A percentile compares a stretch with the other conserved stretches of the same genome.
Evolutionary conservation across 2,329 filamentous ascomycete species (phyloP).

Genomic region (Stachybotrys chlorohalonatus): DNA sequence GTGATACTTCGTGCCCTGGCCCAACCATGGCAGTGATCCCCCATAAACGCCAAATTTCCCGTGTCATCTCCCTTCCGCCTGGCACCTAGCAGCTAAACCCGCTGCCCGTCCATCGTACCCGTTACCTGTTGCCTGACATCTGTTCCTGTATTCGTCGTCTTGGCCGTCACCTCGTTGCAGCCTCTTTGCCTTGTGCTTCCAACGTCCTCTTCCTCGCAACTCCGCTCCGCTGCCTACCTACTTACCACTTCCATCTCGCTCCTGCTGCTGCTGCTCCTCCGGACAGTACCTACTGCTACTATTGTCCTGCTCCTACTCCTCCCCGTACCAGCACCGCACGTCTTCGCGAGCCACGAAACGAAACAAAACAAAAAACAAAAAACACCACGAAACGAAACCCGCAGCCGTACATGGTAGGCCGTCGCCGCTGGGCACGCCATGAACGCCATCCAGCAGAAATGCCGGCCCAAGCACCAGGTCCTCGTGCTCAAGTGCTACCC

Average conservation of each 20-base stretch:
- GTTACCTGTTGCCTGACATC: background rate
- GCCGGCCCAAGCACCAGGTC: conserved; percentile 93
- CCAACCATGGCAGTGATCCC: background rate
- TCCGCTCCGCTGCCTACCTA: background rate
- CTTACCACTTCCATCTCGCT: background rate
- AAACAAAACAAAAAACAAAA: background rate
- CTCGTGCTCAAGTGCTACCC: conserved; percentile 95
- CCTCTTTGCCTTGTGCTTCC: background rate
- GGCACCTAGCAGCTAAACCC: too few species aligned
- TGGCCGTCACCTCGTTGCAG: background rate
- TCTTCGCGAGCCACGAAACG: background rate
- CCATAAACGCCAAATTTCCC: background rate
- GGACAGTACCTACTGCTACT: too few species aligned
- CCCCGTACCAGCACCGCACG: background rate
- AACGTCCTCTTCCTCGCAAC: background rate
- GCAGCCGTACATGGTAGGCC: background rate
- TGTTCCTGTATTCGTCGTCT: background rate
- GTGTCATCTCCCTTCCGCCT: background rate
- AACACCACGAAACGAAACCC: background rate
- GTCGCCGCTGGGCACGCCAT: conserved; percentile 26
- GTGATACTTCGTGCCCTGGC: too few species aligned
- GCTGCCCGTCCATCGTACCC: too few species aligned
- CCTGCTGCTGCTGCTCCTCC: background rate
- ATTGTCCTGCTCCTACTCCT: background rate
- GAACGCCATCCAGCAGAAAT: conserved; percentile 58